These are phyloP conservation scores for Amanita inopinata DNA, from an alignment of 768 basidiomycete genomes.

Conservation along the genomic window DNA sequence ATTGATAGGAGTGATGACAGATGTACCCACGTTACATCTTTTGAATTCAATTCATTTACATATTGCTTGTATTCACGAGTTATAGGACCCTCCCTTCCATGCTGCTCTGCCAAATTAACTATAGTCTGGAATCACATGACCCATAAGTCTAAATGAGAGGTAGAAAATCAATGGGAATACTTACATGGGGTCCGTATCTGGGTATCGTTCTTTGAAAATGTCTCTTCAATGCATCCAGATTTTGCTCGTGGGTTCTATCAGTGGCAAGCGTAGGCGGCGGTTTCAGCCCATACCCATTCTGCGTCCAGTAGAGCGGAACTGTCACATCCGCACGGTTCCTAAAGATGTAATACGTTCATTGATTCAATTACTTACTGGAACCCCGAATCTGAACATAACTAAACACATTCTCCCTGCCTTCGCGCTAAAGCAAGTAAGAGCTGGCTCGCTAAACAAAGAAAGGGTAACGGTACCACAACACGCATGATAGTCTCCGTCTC, in stretches of 20 bases:
- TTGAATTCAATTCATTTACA: slow-evolving; percentile 43
- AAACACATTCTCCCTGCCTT: slow-evolving; percentile 68
- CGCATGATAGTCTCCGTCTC: slow-evolving; percentile 88
- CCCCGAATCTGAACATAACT: slow-evolving; percentile 88
- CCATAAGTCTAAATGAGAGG: slow-evolving; percentile 2
- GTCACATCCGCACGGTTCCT: no score
- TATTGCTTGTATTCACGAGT: slow-evolving; percentile 71
- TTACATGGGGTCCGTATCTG: slow-evolving; percentile 74
- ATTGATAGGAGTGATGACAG: not conserved
- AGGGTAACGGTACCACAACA: slow-evolving; percentile 51
- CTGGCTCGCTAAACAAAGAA: not conserved
- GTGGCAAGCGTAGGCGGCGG: slow-evolving; percentile 73
- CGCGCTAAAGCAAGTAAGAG: slow-evolving; percentile 39
- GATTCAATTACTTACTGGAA: slow-evolving; percentile 63
- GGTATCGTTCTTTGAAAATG: slow-evolving; percentile 63
- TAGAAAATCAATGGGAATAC: slow-evolving; percentile 10
- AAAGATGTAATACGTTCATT: no score
- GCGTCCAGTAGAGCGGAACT: slow-evolving; percentile 94
- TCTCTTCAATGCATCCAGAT: slow-evolving; percentile 55
- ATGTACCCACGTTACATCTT: slow-evolving; percentile 45
- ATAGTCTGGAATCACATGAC: slow-evolving; percentile 40
- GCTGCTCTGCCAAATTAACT: slow-evolving; percentile 85
- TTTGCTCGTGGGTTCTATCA: slow-evolving; percentile 66
- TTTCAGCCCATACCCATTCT: slow-evolving; percentile 78
- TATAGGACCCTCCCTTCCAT: slow-evolving; percentile 78